These are phyloP conservation scores for Penstemon eatonii DNA, from an alignment of 257 asterid species.

Conservation along the genomic window DNA sequence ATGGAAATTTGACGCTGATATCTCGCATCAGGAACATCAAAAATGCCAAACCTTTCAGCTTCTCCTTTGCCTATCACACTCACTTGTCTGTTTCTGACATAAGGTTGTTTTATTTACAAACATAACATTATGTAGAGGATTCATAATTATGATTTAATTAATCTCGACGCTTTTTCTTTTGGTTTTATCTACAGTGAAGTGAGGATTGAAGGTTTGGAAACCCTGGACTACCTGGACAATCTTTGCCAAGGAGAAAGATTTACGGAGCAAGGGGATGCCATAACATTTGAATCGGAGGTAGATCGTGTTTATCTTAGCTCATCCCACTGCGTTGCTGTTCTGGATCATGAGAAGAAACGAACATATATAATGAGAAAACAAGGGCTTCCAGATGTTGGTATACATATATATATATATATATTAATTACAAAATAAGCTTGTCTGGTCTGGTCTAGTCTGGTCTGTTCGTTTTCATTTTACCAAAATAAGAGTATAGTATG, in stretches of 20 bases:
- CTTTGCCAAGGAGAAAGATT: constrained; percentile 16
- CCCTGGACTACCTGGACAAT: constrained; percentile 88
- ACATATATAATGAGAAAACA: constrained; percentile 72
- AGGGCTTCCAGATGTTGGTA: constrained; percentile 85
- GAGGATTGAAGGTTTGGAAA: constrained; percentile 90
- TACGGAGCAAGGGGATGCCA: no score
- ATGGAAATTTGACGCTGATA: constrained; percentile 74
- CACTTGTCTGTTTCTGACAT: constrained; percentile 87
- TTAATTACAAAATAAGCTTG: no score
- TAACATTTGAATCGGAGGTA: constrained; percentile 37
- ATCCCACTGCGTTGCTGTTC: constrained; percentile 60
- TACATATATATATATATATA: no score
- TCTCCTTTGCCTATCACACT: constrained; percentile 87
- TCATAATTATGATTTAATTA: neutral
- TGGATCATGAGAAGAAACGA: constrained; percentile 81
- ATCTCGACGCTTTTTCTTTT: neutral
- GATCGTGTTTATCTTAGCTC: constrained; percentile 78
- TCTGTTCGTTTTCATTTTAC: no score
- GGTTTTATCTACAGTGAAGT: constrained; percentile 64
- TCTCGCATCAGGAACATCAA: constrained; percentile 78
- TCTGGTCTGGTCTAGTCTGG: no score
- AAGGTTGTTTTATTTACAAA: constrained; percentile 40
- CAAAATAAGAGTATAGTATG: no score
- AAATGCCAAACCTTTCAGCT: constrained; percentile 82
- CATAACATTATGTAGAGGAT: neutral